Evolutionary conservation across 495 filamentous ascomycete genomes (phyloP), one percentile per base, ranked within the genome.

Genomic region (Cladorrhinum samala): DNA sequence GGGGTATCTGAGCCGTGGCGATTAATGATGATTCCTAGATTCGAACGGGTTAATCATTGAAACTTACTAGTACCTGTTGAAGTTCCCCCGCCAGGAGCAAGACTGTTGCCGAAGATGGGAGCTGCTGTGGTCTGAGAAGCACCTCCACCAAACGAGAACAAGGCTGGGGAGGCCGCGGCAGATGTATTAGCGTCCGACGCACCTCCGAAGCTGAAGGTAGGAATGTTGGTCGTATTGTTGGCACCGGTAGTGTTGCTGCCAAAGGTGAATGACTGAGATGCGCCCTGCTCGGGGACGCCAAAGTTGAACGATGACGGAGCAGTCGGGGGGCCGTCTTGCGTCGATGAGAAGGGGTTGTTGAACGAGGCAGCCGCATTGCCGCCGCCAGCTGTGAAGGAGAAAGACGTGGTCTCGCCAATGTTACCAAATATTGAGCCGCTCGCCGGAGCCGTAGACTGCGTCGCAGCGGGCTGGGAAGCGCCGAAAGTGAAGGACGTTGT

Each of bases 1-100:
- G 75, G 73, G 40, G 73, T 71, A 62, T 65, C 75, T 78, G 49
- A 17, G 45, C 5, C 16, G 23, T 3, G 14, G 25, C 24, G 16
- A 52, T 68, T 63, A 66, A 60, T 54, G 50, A 59, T 46, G 17
- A 11, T 50, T 70, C 63, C 59, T 51, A 58, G 46, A 8, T 46
- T 13, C 1, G 21, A 13, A 19, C 46, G 20, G 13, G 43, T 18
- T 42, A 4, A 52, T 23, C 27, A 38, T 13, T 25, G 33, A 3
- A 20, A 64, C 68, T 69, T 65, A 77, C 74, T 72, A 45, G 69
- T 71, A 65, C 72, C 60, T 62, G 72, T 69, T 49, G 67, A 71
- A 53, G 57, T 64, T 18, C 72, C 71, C 44, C 68, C 61, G 19
- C 57, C 57, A 20, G 70, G 65, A 55, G 68, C 72, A 27, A 74